Evolutionary conservation across 2,329 filamentous ascomycete species (phyloP).

Genomic region (Teratosphaeriaceae sp.): DNA sequence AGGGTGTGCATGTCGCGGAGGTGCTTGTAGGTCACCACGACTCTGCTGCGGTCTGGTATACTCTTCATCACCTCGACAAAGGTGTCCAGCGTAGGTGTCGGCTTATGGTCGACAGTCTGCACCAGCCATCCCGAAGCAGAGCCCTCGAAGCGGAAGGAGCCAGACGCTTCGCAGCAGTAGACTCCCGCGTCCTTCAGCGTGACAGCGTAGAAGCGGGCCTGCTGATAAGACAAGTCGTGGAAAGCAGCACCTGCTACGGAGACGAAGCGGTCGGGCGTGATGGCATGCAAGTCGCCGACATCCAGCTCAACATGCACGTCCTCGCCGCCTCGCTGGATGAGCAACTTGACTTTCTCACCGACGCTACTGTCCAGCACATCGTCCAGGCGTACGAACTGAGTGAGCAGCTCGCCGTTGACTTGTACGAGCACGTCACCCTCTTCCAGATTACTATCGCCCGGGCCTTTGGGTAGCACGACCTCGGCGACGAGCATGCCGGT

Average conservation of each 20-base stretch:
- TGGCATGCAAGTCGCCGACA: slow-evolving; percentile 85
- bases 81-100: slow-evolving; percentile 76
- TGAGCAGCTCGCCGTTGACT: slow-evolving; percentile 87
- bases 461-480: slow-evolving; percentile 85
- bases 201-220: slow-evolving; percentile 92
- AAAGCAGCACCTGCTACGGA: slow-evolving; percentile 91
- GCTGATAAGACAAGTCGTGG: slow-evolving; percentile 94
- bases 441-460: slow-evolving; percentile 77
- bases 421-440: slow-evolving; percentile 92
- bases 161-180: slow-evolving; percentile 89
- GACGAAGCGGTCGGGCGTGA: slow-evolving; percentile 93
- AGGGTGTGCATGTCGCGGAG: slow-evolving; percentile 89
- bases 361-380: slow-evolving; percentile 88
- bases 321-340: slow-evolving; percentile 82
- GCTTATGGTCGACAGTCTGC: slow-evolving; percentile 85
- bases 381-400: slow-evolving; percentile 86
- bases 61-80: slow-evolving; percentile 87
- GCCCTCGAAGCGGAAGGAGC: slow-evolving; percentile 90
- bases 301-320: slow-evolving; percentile 77
- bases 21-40: slow-evolving; percentile 94
- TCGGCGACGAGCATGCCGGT: slow-evolving; percentile 97
- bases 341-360: slow-evolving; percentile 66
- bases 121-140: slow-evolving; percentile 90
- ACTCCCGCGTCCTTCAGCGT: slow-evolving; percentile 71
- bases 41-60: slow-evolving; percentile 73